These are phyloP conservation scores for Arthroderma sp. DNA, from an alignment of 2,329 filamentous ascomycete genomes.

Conservation along the genomic window DNA sequence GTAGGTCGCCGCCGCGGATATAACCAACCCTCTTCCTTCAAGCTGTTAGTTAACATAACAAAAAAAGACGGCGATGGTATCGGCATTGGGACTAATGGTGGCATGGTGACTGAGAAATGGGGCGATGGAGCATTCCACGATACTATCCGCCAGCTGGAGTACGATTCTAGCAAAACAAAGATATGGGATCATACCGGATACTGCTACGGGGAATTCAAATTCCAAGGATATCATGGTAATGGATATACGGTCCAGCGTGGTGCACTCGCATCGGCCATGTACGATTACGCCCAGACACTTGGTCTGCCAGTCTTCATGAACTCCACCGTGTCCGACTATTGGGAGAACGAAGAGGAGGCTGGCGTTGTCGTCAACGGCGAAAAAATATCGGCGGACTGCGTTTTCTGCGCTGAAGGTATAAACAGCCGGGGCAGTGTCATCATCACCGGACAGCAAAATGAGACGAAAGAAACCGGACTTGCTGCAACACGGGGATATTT, in stretches of 20 bases:
- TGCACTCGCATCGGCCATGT: conserved; percentile 3
- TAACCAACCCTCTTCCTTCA: too few species aligned
- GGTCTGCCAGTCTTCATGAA: conserved; percentile 4
- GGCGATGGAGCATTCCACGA: conserved; percentile 7
- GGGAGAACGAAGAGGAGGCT: conserved; percentile 8
- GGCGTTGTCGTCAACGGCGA: conserved; percentile 10
- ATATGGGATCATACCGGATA: conserved; percentile 6
- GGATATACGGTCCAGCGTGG: conserved; percentile 9
- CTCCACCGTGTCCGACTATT: conserved; percentile 9
- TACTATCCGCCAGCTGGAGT: conserved; percentile 1
- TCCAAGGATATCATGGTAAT: conserved; percentile 6
- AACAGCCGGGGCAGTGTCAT: conserved; percentile 2
- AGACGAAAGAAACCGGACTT: too few species aligned
- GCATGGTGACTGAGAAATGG: conserved; percentile 9
- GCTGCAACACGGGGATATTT: too few species aligned
- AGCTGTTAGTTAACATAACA: too few species aligned
- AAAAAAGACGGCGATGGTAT: too few species aligned
- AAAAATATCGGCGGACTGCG: conserved; percentile 6
- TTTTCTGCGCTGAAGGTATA: conserved; percentile 9
- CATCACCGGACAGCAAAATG: conserved; percentile 7
- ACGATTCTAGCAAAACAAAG: neutral
- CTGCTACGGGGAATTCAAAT: neutral
- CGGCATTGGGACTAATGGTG: conserved; percentile 9
- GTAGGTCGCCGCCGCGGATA: conserved; percentile 2
- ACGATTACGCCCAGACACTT: conserved; percentile 4